These are phyloP conservation scores for Fusarium multiceps DNA, from an alignment of 2,329 filamentous ascomycete species.

Conservation along the genomic window DNA sequence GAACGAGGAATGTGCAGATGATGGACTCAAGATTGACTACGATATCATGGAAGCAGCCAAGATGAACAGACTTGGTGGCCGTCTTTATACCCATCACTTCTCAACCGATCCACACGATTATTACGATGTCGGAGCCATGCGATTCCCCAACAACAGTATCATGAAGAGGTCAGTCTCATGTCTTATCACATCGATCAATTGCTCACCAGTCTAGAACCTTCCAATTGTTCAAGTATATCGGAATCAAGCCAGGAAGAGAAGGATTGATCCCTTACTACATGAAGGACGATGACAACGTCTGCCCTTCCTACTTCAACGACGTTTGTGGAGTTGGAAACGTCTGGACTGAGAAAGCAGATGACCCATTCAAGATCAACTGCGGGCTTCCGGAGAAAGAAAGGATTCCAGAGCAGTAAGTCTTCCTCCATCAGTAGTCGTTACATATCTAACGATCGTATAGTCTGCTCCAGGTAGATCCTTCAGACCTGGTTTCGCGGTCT, in stretches of 20 bases:
- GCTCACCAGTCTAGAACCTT: slow-evolving; percentile 19
- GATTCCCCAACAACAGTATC: slow-evolving; percentile 51
- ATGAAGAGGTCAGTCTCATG: slow-evolving; percentile 32
- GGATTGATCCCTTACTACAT: slow-evolving; percentile 37
- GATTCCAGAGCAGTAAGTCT: background rate
- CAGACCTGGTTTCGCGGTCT: background rate
- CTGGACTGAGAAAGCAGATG: background rate
- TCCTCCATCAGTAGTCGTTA: rapidly evolving
- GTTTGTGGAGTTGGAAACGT: background rate
- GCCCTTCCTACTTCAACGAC: slow-evolving; percentile 34
- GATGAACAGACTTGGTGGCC: slow-evolving; percentile 50
- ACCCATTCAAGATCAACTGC: slow-evolving; percentile 23
- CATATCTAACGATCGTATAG: background rate
- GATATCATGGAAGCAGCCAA: slow-evolving; percentile 52
- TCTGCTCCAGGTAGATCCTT: background rate
- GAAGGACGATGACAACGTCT: background rate
- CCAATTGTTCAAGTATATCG: slow-evolving; percentile 31
- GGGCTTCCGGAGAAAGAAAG: slow-evolving; percentile 8
- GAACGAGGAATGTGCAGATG: background rate
- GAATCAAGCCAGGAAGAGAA: slow-evolving; percentile 12
- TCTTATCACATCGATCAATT: rapidly evolving
- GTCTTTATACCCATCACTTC: slow-evolving; percentile 53
- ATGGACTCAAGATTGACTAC: slow-evolving; percentile 48
- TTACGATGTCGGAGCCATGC: slow-evolving; percentile 56
- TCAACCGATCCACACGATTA: slow-evolving; percentile 24